Base-by-base conservation (phyloP, 2,329 filamentous ascomycete genomes). In the Metarhizium rileyi region DNA sequence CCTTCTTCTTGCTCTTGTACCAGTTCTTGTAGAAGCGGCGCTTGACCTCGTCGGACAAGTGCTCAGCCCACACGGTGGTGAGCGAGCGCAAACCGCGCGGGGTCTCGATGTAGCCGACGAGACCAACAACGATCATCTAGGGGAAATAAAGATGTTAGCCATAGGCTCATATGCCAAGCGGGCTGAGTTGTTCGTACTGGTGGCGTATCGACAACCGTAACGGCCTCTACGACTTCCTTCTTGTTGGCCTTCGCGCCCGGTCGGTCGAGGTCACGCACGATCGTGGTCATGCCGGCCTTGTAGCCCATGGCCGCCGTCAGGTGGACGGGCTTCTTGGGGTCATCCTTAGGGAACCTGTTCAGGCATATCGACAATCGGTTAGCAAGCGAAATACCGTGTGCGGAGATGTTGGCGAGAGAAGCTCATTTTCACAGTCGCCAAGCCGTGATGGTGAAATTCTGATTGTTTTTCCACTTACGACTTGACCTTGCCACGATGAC, bases 1-100 rank as follows among this genome's bases (percentile, higher is more conserved):
- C 93, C 91, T 98, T 98, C 89, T 96, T 97, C 90, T 98, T 98
- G 83, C 84, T 90, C 87, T 95, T 95, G 87, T 98, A 98, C 93
- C 93, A 98, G 87, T 98, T 98, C 90, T 97, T 97, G 88, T 98
- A 98, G 89, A 98, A 98, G 72, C 93, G 88, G 69, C 93, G 88
- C 86, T 95, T 95, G 75, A 98, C 72, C 80, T 97, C 93, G 75
- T 98, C 93, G 77, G 87, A 88, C 75, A 98, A 76, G 75, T 98
- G 93, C 84, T 97, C 93, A 70, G 93, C 93, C 93, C 93, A 98
- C 72, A 98, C 89, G 70, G 93, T 97, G 73, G 90, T 96, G 75
- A 98, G 90, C 62, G 93, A 98, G 74, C 93, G 91, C 69, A 98
- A 90, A 78, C 93, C 93, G 69, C 93, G 93, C 74, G 93, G 93